Conservation (phyloP, 1,284 basidiomycete genomes). For the Moesziomyces globuligerus region DNA sequence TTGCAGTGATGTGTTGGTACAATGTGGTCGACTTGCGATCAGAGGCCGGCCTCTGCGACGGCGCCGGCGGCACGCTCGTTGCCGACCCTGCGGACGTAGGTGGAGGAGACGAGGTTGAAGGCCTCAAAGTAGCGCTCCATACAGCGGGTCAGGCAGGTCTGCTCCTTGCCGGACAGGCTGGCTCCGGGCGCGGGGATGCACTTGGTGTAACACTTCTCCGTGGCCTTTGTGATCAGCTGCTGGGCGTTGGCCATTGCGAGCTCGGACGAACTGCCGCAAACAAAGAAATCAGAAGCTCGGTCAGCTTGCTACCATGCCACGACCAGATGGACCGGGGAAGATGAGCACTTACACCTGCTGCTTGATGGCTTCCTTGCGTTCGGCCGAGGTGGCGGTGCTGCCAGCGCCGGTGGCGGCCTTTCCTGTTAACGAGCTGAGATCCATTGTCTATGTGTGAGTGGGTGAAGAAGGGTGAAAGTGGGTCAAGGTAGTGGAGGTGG, state of each 20-base stretch:
- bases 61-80: slow-evolving; percentile 52
- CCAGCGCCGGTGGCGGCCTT: slow-evolving; percentile 10
- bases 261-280: slow-evolving; percentile 28
- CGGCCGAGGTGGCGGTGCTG: slow-evolving; percentile 39
- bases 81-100: slow-evolving; percentile 57
- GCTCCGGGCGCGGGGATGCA: slow-evolving; percentile 58
- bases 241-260: slow-evolving; percentile 64
- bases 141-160: slow-evolving; percentile 63
- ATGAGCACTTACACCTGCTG: slow-evolving; percentile 56
- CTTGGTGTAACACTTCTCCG: slow-evolving; percentile 65
- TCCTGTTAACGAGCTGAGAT: slow-evolving; percentile 52
- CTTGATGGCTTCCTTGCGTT: slow-evolving; percentile 64
- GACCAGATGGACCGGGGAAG: too few relatives aligned
- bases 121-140: slow-evolving; percentile 66
- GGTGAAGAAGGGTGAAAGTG: neutral
- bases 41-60: slow-evolving; percentile 44
- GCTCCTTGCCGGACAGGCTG: slow-evolving; percentile 59
- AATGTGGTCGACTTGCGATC: neutral
- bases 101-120: slow-evolving; percentile 61
- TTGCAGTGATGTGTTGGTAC: slow-evolving; percentile 6
- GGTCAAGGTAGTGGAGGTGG: neutral
- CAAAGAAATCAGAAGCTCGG: too few relatives aligned
- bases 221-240: slow-evolving; percentile 64
- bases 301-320: too few relatives aligned
- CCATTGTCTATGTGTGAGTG: slow-evolving; percentile 36